Conservation (phyloP, 1,284 basidiomycete species). For the Cryptococcus jaspeensis region DNA sequence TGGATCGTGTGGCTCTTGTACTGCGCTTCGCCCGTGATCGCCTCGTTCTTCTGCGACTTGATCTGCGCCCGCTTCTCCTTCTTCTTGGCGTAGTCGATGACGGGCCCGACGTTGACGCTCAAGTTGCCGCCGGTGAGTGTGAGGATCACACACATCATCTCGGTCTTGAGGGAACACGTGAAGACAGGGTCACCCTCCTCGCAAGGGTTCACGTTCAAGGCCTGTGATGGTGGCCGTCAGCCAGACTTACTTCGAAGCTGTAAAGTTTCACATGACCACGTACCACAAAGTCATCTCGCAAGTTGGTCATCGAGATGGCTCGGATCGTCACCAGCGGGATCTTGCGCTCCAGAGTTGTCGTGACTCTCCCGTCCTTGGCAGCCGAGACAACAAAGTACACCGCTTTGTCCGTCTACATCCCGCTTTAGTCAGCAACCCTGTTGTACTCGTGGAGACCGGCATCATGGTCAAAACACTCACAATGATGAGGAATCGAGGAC, state of each 20-base stretch:
- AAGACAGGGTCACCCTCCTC: slow-evolving; percentile 97
- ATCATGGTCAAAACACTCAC: slow-evolving; percentile 55
- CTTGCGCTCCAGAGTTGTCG: slow-evolving; percentile 76
- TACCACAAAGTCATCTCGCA: slow-evolving; percentile 95
- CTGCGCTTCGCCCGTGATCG: slow-evolving; percentile 71
- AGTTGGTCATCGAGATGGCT: slow-evolving; percentile 76
- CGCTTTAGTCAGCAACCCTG: background rate
- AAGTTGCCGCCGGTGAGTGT: slow-evolving; percentile 77
- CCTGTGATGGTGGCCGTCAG: slow-evolving; percentile 46
- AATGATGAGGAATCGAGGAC: slow-evolving; percentile 85
- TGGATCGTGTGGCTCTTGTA: slow-evolving; percentile 95
- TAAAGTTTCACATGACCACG: slow-evolving; percentile 26
- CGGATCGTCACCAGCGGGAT: slow-evolving; percentile 85
- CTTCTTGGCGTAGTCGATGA: slow-evolving; percentile 90
- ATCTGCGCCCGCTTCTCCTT: slow-evolving; percentile 92
- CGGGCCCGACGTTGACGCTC: slow-evolving; percentile 69
- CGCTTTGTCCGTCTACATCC: slow-evolving; percentile 75
- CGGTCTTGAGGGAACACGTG: slow-evolving; percentile 93
- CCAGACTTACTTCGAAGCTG: too few relatives aligned
- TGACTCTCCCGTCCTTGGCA: slow-evolving; percentile 64
- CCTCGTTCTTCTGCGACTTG: slow-evolving; percentile 87
- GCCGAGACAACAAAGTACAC: slow-evolving; percentile 77
- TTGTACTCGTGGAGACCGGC: background rate
- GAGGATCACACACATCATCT: slow-evolving; percentile 78
- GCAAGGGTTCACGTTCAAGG: slow-evolving; percentile 66